Evolutionary conservation across 148 eudicot genomes (phyloP), one percentile per base, ranked within the genome.

Genomic region (Vaccinium macrocarpon): DNA sequence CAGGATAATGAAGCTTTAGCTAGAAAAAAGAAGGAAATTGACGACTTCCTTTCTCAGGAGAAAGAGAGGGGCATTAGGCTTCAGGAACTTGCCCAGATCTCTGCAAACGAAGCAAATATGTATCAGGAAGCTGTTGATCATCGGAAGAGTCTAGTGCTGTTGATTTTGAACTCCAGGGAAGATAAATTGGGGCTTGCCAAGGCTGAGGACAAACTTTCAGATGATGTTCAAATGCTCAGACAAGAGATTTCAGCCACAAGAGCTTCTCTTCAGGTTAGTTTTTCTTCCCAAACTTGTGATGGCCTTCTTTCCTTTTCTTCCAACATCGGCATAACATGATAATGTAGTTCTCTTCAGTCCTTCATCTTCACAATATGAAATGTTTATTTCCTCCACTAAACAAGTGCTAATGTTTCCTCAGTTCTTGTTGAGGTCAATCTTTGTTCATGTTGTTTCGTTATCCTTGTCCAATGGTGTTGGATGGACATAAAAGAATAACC

Each of bases 201-300:
- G 81, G 84, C 88, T 11, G 97, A 92, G 87, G 94, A 92, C 76
- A 87, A 90, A 78, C 86, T 91, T 85, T 84, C 88, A 64, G 86
- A 89, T 50, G 93, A 92, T 85, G 83, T 93, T 83, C 91, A 92
- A 82, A 79, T 81, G 66, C 92, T 92, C 77, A 90, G 84, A 85
- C 91, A 88, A 82, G 93, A 90, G 64, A 85, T 92, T 81, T 89
- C 94, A 85, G 86, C 87, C 66, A 90, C 91, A 82, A 91, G 97
- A 88, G 86, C 94, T 88, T 90, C 92, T 85, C 87, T 94, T 62
- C 97, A 94, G 97, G 97, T 94, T 35, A 74, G 57, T 88, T 79
- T 83, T 57, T 66, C 75, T 85, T 81, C 74, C 9, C 61, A 56
- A 79, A 71, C 82, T 68, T 52, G 25, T 70, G 7, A 72, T 71